Percentiles rank a stretch among this genome's conserved stretches.
These are phyloP conservation scores for Iris pallida DNA, from an alignment of 116 monocot genomes.

Conservation along the genomic window DNA sequence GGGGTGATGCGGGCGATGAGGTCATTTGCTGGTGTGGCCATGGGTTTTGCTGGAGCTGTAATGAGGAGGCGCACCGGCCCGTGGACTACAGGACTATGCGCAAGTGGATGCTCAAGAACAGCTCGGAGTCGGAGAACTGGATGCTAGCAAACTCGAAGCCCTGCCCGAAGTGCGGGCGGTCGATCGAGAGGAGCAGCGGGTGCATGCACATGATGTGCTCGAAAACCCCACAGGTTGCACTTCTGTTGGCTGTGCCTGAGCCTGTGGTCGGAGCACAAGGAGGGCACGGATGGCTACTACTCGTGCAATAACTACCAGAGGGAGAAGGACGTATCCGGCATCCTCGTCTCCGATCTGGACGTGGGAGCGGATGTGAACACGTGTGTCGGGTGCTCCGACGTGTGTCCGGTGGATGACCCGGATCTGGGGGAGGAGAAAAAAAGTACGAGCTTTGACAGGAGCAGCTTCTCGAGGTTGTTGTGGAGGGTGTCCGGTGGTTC, in stretches of 20 bases:
- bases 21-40: not conserved
- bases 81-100: constrained; percentile 26
- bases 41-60: constrained; percentile 5
- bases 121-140: constrained; percentile 30
- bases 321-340: no score
- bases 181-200: not conserved
- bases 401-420: constrained; percentile 3
- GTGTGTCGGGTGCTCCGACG: constrained; percentile 20
- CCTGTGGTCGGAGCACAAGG: not conserved
- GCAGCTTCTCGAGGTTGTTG: constrained; percentile 65
- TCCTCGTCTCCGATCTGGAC: no score
- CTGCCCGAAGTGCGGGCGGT: not conserved
- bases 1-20: not conserved
- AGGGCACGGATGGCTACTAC: not conserved
- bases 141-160: not conserved
- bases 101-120: constrained; percentile 29
- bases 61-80: constrained; percentile 29
- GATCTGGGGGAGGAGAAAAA: constrained; percentile 14
- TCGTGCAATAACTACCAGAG: not conserved
- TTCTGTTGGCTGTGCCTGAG: not conserved
- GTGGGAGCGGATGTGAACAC: no score
- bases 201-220: not conserved
- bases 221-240: not conserved
- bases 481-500: constrained; percentile 52
- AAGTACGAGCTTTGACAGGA: constrained; percentile 37